phyloP scores from a whole-genome alignment of 2,329 filamentous ascomycete species.

The Keithomyces neogunnii region DNA sequence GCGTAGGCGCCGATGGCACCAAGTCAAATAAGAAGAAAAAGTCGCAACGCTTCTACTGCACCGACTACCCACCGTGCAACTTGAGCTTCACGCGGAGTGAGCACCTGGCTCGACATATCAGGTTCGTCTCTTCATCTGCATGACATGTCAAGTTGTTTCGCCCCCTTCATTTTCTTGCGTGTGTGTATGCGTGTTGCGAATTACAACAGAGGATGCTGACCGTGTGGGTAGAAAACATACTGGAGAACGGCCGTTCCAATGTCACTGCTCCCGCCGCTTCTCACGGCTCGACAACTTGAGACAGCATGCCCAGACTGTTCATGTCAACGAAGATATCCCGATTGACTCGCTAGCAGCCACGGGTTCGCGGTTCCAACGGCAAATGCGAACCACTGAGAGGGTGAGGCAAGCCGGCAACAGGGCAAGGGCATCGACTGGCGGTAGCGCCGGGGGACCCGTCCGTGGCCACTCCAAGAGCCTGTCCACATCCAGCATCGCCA shows the following conservation, averaged over 20 bases:
- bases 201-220: not conserved
- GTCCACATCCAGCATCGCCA: slow-evolving; percentile 79
- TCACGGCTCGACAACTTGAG: slow-evolving; percentile 90
- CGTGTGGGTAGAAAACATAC: slow-evolving; percentile 71
- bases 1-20: slow-evolving; percentile 53
- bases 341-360: slow-evolving; percentile 87
- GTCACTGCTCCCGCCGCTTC: slow-evolving; percentile 87
- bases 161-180: not conserved
- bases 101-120: slow-evolving; percentile 88
- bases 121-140: slow-evolving; percentile 39
- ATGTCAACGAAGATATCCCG: slow-evolving; percentile 95
- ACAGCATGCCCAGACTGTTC: slow-evolving; percentile 95
- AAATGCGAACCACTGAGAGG: slow-evolving; percentile 73
- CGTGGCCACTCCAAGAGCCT: slow-evolving; percentile 79
- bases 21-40: slow-evolving; percentile 90
- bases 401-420: slow-evolving; percentile 65
- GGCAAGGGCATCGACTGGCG: slow-evolving; percentile 68
- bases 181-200: too few relatives aligned
- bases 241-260: slow-evolving; percentile 92
- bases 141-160: not conserved
- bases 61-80: slow-evolving; percentile 86
- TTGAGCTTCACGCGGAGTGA: slow-evolving; percentile 94
- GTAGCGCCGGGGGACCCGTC: slow-evolving; percentile 60
- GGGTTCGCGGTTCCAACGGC: slow-evolving; percentile 83
- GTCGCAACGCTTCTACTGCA: slow-evolving; percentile 92